Evolutionary conservation across 441 rosid genomes (phyloP).

Genomic region (Corymbia citriodora): DNA sequence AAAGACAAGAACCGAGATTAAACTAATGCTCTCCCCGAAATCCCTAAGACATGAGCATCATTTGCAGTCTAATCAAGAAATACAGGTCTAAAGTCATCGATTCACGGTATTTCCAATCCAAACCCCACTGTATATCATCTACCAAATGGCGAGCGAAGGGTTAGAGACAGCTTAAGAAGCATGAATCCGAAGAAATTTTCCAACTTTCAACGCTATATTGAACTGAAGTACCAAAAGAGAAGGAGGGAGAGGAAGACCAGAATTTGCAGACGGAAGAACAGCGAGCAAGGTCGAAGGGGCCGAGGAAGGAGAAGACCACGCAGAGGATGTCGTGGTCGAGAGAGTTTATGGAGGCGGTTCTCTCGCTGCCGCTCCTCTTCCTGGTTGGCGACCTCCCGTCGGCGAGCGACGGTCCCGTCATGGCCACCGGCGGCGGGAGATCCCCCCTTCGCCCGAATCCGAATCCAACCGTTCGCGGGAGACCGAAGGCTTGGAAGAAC

Average conservation of each 20-base stretch:
- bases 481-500: background rate
- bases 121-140: background rate
- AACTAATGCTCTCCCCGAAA: background rate
- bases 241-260: conserved; percentile 32
- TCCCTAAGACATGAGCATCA: background rate
- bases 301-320: conserved; percentile 63
- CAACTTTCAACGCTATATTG: background rate
- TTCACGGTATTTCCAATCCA: background rate
- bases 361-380: conserved; percentile 29
- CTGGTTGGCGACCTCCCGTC: conserved; percentile 24
- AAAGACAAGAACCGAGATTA: background rate
- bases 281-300: conserved; percentile 66
- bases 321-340: conserved; percentile 56
- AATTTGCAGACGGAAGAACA: conserved; percentile 73
- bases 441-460: background rate
- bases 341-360: conserved; percentile 26
- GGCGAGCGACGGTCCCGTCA: conserved; percentile 21
- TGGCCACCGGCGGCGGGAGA: background rate
- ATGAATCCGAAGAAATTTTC: background rate
- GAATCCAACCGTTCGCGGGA: background rate
- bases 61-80: background rate
- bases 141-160: background rate
- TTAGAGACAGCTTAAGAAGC: background rate
- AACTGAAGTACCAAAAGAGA: background rate
- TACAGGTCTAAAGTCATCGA: background rate